Evolutionary conservation across 495 filamentous ascomycete species (phyloP), one percentile per base, ranked within the genome.

Genomic region (Podospora anserina): DNA sequence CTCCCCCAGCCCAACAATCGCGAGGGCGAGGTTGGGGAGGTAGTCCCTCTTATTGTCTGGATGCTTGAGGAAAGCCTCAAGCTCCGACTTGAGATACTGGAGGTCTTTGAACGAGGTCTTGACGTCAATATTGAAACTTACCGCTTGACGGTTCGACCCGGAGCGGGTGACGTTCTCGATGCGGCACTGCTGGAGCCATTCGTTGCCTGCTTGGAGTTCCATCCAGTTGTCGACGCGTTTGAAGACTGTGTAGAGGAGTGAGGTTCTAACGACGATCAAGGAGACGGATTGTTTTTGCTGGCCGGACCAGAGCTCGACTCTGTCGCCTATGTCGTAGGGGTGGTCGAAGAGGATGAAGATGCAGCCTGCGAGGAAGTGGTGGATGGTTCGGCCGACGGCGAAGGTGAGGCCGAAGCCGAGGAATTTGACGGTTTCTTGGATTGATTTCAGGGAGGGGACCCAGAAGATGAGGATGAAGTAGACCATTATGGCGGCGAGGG

Each of bases 291-390:
- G 54, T n/a, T 66, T 69, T 61, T 28, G 57, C 2, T 68, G 65
- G 27, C 71, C 44, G 58, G 77, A 77, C 64, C 81, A 82, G 65
- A 95, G 83, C 68, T 93, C 89, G 5, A 95, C 86, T 13, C 90
- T 88, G 71, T 95, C 92, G 54, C 92, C 90, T 26, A 93, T 88
- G 75, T 95, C 92, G 68, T 71, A 80, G 4, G 78, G 78, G 30
- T 80, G 92, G 78, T 95, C 93, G 79, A 93, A 89, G 72, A 95
- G 94, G 15, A 94, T 79, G 80, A 95, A 94, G 72, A 95, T 89
- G 78, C 89, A 92, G 32, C 89, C 91, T 9, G 90, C 88, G 2
- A 93, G 85, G 44, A 94, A 84, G 78, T 95, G 91, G 75, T 94
- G 90, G 0, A 88, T 86, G 7, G 89, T 95, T 55, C 83, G 83